Evolutionary conservation across 352 stramenopile species (phyloP), one percentile per base, ranked within the genome.

Genomic region (Phytopythium sindhum): DNA sequence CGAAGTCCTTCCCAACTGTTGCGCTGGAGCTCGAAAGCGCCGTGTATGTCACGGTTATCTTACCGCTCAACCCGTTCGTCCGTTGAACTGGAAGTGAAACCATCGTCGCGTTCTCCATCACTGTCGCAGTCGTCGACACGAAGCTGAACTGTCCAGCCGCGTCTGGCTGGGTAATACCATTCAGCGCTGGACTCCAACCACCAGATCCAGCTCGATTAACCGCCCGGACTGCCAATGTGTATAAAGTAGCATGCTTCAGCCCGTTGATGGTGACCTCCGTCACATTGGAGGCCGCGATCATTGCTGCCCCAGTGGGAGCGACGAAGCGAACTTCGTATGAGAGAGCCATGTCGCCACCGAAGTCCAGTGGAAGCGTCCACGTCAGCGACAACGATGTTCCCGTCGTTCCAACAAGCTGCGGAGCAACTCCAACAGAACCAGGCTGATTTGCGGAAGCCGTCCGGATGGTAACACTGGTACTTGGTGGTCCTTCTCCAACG

Each of bases 111-210:
- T 88, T 84, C 41, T 91, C 81, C 0, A 73, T 26, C 6, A 90
- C 72, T 1, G 59, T 64, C 2, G 69, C 50, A 0, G 35, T 64
- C 0, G 68, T 39, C 28, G 61, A 59, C 11, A 58, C 61, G 45
- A 91, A 75, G 41, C 61, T 80, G 55, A 91, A 87, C 26, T 75
- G 70, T 0, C 83, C 83, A n/a, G 80, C 74, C 14, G 76, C 57
- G 23, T 88, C 80, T 3, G 80, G 77, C 12, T 80, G 65, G 0
- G 83, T 91, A 10, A n/a, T 67, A 1, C 56, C 52, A 1, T 15
- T 60, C 11, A 68, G 21, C 17, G 55, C 19, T 1, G 70, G 67
- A 41, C 80, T 80, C 75, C 77, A 90, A 3, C 0, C 24, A 6
- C 82, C 70, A 0, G 60, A 55, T 2, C 75, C 73, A 12, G 55